A percentile compares a stretch with the other conserved stretches of the same genome.
Evolutionary conservation across 2,329 filamentous ascomycete species (phyloP).

Genomic region (Aspergillus tamarii): DNA sequence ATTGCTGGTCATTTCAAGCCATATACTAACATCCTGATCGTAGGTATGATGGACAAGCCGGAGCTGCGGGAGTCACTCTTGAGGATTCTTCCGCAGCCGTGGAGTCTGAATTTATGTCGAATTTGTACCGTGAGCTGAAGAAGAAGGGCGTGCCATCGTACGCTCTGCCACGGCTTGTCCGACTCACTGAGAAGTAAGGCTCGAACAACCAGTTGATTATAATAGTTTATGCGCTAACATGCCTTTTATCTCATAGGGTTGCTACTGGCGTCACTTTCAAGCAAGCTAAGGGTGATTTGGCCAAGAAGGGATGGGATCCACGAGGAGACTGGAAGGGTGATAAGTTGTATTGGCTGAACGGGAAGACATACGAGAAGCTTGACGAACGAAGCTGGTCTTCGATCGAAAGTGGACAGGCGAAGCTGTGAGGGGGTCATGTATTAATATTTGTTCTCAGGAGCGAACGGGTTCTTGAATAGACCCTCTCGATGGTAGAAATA

Average conservation of each 20-base stretch:
- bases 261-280: constrained; percentile 55
- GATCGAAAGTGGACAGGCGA: constrained; percentile 50
- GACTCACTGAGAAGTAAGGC: constrained; percentile 50
- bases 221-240: not conserved
- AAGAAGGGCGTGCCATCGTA: constrained; percentile 52
- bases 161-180: constrained; percentile 51
- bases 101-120: constrained; percentile 41
- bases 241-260: constrained; percentile 36
- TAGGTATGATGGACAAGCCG: constrained; percentile 54
- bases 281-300: constrained; percentile 50
- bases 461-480: not conserved
- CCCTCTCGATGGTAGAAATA: not conserved
- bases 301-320: constrained; percentile 48
- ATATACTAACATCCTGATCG: not conserved
- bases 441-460: not conserved
- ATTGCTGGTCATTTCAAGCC: not conserved
- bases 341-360: constrained; percentile 50
- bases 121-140: constrained; percentile 43
- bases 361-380: constrained; percentile 43
- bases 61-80: constrained; percentile 51
- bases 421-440: constrained; percentile 34
- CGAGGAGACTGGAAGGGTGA: constrained; percentile 37
- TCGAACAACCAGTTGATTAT: not conserved
- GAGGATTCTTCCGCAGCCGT: constrained; percentile 32
- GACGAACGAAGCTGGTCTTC: constrained; percentile 42